phyloP scores from a whole-genome alignment of 495 filamentous ascomycete species.

The Xylaria curta region DNA sequence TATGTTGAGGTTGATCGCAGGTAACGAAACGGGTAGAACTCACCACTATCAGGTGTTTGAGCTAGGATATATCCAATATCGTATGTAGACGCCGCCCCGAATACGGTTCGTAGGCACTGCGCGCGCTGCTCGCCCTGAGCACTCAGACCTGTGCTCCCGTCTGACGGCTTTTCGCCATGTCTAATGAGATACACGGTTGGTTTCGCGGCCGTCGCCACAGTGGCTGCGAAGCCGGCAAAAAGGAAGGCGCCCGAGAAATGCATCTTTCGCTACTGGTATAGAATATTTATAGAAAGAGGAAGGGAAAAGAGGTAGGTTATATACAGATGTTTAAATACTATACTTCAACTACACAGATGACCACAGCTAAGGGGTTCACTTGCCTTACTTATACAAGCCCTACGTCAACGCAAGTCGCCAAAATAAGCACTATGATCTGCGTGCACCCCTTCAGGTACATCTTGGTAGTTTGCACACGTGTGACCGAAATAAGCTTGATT shows the following conservation, averaged over 20 bases:
- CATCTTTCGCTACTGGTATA: slow-evolving; percentile 20
- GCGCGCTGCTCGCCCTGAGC: slow-evolving; percentile 55
- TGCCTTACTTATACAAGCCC: slow-evolving; percentile 1
- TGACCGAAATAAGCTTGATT: background rate
- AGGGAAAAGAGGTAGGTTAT: too few relatives aligned
- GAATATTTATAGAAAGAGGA: background rate
- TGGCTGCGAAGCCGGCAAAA: slow-evolving; percentile 25
- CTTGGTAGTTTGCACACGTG: slow-evolving; percentile 17
- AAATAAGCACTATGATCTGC: background rate
- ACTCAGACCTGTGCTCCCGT: slow-evolving; percentile 53
- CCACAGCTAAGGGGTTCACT: background rate
- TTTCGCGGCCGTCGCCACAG: slow-evolving; percentile 20
- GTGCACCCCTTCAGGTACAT: background rate
- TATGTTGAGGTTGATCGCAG: background rate
- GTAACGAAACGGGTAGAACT: slow-evolving; percentile 17
- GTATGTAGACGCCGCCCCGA: slow-evolving; percentile 53
- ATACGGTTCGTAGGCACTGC: slow-evolving; percentile 57
- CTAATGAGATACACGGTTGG: slow-evolving; percentile 61
- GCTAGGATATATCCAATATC: slow-evolving; percentile 62
- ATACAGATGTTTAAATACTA: background rate
- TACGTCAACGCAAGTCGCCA: background rate
- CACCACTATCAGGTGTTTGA: slow-evolving; percentile 54
- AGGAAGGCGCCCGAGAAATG: slow-evolving; percentile 25
- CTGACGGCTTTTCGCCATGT: slow-evolving; percentile 61
- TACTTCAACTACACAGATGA: background rate